Conservation (phyloP, 1,284 basidiomycete genomes). For the Leucoagaricus sp. region DNA sequence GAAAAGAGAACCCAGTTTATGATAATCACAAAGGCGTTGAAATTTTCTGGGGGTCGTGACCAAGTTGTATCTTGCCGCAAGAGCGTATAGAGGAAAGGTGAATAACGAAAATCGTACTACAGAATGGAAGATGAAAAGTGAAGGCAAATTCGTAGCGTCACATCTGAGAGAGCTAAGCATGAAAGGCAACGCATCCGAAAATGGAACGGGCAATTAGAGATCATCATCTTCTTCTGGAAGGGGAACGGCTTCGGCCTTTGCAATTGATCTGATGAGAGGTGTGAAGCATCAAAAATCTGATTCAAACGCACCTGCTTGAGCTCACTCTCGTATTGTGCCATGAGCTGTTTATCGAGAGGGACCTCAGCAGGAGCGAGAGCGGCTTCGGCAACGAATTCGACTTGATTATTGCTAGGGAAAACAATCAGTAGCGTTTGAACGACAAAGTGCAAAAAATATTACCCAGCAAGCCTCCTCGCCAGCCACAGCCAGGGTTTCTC, state of each 20-base stretch:
- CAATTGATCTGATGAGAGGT: conserved; percentile 3
- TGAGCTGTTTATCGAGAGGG: conserved; percentile 78
- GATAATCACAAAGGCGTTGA: not conserved
- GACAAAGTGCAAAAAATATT: conserved; percentile 26
- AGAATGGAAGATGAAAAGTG: conserved; percentile 14
- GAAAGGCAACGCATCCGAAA: conserved; percentile 15
- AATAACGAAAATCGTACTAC: conserved; percentile 11
- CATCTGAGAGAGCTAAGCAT: conserved; percentile 16
- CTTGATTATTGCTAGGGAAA: conserved; percentile 69
- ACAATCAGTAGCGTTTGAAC: not conserved
- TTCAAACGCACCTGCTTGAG: conserved; percentile 57
- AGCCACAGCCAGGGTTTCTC: conserved; percentile 99
- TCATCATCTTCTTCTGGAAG: conserved; percentile 84
- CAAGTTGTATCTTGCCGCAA: conserved; percentile 2
- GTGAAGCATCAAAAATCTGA: conserved; percentile 7
- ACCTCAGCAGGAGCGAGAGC: conserved; percentile 97
- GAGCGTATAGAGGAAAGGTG: conserved; percentile 7
- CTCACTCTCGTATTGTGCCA: conserved; percentile 85
- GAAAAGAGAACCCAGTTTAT: not conserved
- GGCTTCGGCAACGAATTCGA: conserved; percentile 97
- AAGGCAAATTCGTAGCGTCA: conserved; percentile 15
- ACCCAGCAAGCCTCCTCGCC: conserved; percentile 97
- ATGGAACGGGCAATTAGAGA: conserved; percentile 43
- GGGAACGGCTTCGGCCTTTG: conserved; percentile 71
- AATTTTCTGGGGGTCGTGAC: too few species aligned